phyloP scores from a whole-genome alignment of 768 basidiomycete genomes.

The Flagelloscypha sp. region DNA sequence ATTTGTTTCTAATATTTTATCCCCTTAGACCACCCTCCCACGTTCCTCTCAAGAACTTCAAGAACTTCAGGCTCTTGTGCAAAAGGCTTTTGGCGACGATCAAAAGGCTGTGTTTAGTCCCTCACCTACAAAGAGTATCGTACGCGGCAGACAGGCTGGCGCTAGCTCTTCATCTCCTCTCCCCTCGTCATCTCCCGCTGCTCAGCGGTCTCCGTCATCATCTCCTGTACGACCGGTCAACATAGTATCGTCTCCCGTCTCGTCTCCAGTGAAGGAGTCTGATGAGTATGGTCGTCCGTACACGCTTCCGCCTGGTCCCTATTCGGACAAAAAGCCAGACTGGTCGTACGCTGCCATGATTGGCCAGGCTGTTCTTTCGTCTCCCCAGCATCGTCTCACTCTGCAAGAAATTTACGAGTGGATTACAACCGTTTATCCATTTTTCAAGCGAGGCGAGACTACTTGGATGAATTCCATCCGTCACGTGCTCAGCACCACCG shows the following conservation, averaged over 20 bases:
- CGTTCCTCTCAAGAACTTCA: too few relatives aligned
- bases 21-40: too few relatives aligned
- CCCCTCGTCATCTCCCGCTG: constrained; percentile 53
- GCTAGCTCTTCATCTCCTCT: too few relatives aligned
- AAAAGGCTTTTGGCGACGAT: too few relatives aligned
- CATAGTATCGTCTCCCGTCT: constrained; percentile 78
- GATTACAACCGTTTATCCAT: constrained; percentile 90
- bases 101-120: too few relatives aligned
- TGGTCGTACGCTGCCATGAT: constrained; percentile 93
- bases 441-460: constrained; percentile 85
- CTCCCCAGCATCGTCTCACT: constrained; percentile 74
- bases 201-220: constrained; percentile 48
- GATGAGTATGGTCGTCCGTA: constrained; percentile 65
- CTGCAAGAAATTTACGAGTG: constrained; percentile 95
- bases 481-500: constrained; percentile 91
- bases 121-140: too few relatives aligned
- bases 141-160: too few relatives aligned
- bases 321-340: constrained; percentile 71
- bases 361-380: constrained; percentile 88
- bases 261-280: constrained; percentile 56
- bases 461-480: constrained; percentile 99
- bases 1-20: too few relatives aligned
- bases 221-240: constrained; percentile 60
- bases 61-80: too few relatives aligned
- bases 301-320: constrained; percentile 76